Evolutionary conservation across 1,284 basidiomycete genomes (phyloP).

Genomic region (Rhodotorula sp.): DNA sequence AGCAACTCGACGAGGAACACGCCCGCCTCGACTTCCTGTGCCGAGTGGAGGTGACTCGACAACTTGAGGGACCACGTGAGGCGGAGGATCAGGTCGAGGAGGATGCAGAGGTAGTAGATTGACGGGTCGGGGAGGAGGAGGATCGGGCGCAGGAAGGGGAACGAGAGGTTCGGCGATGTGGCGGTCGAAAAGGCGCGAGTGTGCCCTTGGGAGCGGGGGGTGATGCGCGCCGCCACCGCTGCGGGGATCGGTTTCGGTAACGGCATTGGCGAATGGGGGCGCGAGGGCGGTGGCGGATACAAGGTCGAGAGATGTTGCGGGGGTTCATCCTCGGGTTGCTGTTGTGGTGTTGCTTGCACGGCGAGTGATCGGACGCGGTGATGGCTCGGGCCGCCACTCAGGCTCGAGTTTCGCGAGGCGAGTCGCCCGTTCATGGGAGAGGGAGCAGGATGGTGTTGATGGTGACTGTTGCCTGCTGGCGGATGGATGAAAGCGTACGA

Average conservation of each 20-base stretch:
- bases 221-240: not conserved
- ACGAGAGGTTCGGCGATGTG: constrained; percentile 45
- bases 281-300: constrained; percentile 37
- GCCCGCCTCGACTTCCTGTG: constrained; percentile 73
- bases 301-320: constrained; percentile 6
- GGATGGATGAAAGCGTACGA: constrained; percentile 33
- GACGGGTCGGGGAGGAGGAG: constrained; percentile 71
- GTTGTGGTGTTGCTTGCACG: not conserved
- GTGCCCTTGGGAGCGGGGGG: constrained; percentile 19
- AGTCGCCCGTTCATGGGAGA: not conserved
- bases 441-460: not conserved
- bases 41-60: constrained; percentile 79
- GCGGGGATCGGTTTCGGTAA: not conserved
- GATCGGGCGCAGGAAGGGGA: constrained; percentile 65
- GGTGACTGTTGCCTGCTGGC: constrained; percentile 1
- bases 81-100: constrained; percentile 82
- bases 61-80: constrained; percentile 95
- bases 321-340: not conserved
- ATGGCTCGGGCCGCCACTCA: constrained; percentile 1
- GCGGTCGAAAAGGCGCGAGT: constrained; percentile 40
- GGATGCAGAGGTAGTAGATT: constrained; percentile 80
- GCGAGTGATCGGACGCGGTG: not conserved
- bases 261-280: constrained; percentile 46
- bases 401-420: constrained; percentile 12
- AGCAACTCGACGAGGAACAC: constrained; percentile 89